Evolutionary conservation across 352 stramenopile genomes (phyloP), one percentile per base, ranked within the genome.

Genomic region (Phytophthora litchii): DNA sequence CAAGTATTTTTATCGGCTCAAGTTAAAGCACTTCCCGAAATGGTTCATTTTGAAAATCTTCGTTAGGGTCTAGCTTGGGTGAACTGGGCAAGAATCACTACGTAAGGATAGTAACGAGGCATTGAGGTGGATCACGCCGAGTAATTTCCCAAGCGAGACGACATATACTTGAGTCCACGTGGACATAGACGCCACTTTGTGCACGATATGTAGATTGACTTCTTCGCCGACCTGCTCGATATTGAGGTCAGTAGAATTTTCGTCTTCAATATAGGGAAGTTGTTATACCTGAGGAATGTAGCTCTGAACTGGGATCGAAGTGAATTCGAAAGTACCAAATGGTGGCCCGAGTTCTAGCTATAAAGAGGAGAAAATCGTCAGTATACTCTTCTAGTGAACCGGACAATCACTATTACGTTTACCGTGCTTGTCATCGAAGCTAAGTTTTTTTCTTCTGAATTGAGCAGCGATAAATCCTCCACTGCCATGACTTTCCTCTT

Each of bases 111-210:
- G 29, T 0, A 91, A 70, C 8, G 78, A 90, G 10, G 70, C 60
- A 35, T 89, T 80, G 10, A 92, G 65, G 21, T 90, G 84, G 54
- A 94, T 67, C 13, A 89, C 78, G 4, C 85, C 85, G 4, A 90
- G 60, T 2, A 94, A 61, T 53, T 83, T 80, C 42, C 85, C 83
- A 43, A 81, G 53, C 40, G 86, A 84, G 21, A 86, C 78, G 19
- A 94, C 83, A 61, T 90, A 94, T 12, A 94, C 83, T 37, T 94
- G 78, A 3, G 83, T 91, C 85, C 83, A 92, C 53, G 89, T 86
- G 45, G 81, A 88, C 74, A 92, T 90, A n/a, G 83, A 79, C 4
- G 85, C 83, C 45, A 92, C 76, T 32, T 86, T 86, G 60, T 92
- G 84, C 9, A 94, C 78, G 8, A 81, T 78, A 44, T 77, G 78